A percentile compares a stretch with the other conserved stretches of the same genome.
Conservation (phyloP, 306 rosid genomes). For the Gynostemma pentaphyllum region DNA sequence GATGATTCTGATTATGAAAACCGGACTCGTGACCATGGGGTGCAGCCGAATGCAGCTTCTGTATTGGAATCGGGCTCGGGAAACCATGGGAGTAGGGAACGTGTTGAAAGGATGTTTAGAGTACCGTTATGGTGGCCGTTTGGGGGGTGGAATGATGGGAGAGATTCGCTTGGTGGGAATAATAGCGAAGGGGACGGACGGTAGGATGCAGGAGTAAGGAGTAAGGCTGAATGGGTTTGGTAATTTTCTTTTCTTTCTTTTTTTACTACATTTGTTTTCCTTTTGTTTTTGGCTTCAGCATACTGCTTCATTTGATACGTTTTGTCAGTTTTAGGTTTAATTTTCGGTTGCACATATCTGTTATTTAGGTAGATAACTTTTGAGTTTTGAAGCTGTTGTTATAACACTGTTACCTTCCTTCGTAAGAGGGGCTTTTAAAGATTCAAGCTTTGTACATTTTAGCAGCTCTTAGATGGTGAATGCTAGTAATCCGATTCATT, state of each 20-base stretch:
- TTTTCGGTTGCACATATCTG: not conserved
- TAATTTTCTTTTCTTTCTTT: not conserved
- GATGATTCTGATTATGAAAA: slow-evolving; percentile 77
- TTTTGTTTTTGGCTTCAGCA: not conserved
- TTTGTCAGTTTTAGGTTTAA: not conserved
- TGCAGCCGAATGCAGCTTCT: not conserved
- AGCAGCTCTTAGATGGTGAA: not conserved
- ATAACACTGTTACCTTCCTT: too few relatives aligned
- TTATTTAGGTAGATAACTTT: too few relatives aligned
- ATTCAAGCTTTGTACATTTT: not conserved
- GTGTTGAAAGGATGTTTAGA: slow-evolving; percentile 14
- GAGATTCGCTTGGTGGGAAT: not conserved
- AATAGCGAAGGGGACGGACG: not conserved
- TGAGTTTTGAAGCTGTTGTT: too few relatives aligned
- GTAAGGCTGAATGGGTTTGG: not conserved
- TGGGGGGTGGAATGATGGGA: slow-evolving; percentile 8
- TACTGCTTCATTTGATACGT: not conserved
- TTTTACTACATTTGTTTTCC: not conserved
- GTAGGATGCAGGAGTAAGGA: not conserved
- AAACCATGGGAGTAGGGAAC: not conserved
- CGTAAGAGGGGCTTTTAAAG: not conserved
- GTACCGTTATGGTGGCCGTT: slow-evolving; percentile 15
- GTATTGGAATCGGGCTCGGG: slow-evolving; percentile 2
- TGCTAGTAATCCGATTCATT: not conserved
- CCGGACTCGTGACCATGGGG: slow-evolving; percentile 19